phyloP scores from a whole-genome alignment of 1,284 basidiomycete genomes.

The Lignosus rhinocerotis region DNA sequence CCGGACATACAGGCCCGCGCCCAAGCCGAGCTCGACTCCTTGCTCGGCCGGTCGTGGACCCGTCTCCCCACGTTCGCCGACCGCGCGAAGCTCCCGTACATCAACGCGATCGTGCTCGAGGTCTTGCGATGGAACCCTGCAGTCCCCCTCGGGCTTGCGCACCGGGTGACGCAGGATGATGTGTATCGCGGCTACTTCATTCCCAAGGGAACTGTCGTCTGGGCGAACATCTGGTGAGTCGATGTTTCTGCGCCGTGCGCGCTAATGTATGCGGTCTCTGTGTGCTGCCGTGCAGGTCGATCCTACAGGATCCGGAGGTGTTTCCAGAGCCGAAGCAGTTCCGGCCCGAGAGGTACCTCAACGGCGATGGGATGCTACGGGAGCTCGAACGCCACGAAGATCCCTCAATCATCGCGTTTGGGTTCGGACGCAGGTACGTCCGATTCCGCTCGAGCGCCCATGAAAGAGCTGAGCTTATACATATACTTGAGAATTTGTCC shows the following conservation, averaged over 20 bases:
- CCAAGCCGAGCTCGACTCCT: constrained; percentile 39
- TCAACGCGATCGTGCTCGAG: constrained; percentile 39
- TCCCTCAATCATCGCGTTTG: constrained; percentile 24
- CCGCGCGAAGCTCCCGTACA: constrained; percentile 33
- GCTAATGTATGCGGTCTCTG: background rate
- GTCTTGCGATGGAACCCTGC: constrained; percentile 36
- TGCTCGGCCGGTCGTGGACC: constrained; percentile 28
- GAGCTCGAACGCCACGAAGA: constrained; percentile 22
- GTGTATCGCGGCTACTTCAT: constrained; percentile 29
- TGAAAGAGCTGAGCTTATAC: too few species aligned
- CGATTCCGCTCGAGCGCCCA: too few species aligned
- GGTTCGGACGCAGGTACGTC: constrained; percentile 31
- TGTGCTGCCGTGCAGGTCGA: constrained; percentile 24
- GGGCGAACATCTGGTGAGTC: constrained; percentile 38
- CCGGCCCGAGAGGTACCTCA: constrained; percentile 28
- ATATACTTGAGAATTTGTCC: constrained; percentile 31
- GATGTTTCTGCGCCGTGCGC: background rate
- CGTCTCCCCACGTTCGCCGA: constrained; percentile 37
- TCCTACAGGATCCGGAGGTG: constrained; percentile 29
- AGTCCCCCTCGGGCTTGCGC: constrained; percentile 31
- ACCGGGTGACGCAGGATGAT: constrained; percentile 33
- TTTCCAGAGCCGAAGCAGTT: constrained; percentile 30
- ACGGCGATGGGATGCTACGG: constrained; percentile 16
- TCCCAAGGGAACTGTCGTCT: constrained; percentile 33
- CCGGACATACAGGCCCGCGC: constrained; percentile 36